Percentiles rank a stretch among this genome's conserved stretches.
phyloP scores from a whole-genome alignment of 2,329 filamentous ascomycete species.

The Alternaria conjuncta region DNA sequence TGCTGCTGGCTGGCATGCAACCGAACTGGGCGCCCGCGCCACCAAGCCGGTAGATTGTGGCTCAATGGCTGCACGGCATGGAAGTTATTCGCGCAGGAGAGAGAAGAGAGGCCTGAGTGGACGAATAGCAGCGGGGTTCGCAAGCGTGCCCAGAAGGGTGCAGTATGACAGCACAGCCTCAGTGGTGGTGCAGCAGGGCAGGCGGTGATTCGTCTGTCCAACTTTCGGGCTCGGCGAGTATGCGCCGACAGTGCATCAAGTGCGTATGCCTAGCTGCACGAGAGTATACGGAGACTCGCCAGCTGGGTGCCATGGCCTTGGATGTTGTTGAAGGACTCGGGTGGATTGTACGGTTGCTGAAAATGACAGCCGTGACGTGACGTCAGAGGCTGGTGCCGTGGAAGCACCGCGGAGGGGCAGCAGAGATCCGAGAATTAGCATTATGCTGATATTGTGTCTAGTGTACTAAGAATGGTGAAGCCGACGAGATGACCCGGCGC shows the following conservation, averaged over 20 bases:
- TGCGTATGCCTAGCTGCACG: conserved; percentile 19
- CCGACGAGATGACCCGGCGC: neutral
- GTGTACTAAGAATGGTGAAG: neutral
- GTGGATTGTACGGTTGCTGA: too few relatives aligned
- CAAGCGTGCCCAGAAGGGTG: conserved; percentile 1
- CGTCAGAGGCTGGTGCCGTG: neutral
- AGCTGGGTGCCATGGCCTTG: neutral
- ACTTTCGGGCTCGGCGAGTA: conserved; percentile 17
- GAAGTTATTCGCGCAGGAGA: neutral
- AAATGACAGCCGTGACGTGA: neutral
- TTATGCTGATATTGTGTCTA: neutral
- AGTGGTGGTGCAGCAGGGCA: conserved; percentile 12
- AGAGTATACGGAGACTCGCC: neutral
- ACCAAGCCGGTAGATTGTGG: conserved; percentile 1
- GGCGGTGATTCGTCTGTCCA: conserved; percentile 16
- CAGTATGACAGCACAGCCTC: conserved; percentile 23
- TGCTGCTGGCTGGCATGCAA: neutral
- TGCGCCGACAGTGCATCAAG: conserved; percentile 15
- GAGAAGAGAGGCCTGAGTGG: neutral
- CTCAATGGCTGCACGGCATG: neutral
- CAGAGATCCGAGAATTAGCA: neutral
- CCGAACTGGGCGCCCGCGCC: neutral
- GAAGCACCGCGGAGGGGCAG: neutral
- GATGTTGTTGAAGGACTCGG: neutral
- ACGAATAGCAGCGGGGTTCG: conserved; percentile 8